Percentiles rank a stretch among this genome's conserved stretches.
phyloP scores from a whole-genome alignment of 2,329 filamentous ascomycete genomes.

The Phyllosticta paracitricarpa region DNA sequence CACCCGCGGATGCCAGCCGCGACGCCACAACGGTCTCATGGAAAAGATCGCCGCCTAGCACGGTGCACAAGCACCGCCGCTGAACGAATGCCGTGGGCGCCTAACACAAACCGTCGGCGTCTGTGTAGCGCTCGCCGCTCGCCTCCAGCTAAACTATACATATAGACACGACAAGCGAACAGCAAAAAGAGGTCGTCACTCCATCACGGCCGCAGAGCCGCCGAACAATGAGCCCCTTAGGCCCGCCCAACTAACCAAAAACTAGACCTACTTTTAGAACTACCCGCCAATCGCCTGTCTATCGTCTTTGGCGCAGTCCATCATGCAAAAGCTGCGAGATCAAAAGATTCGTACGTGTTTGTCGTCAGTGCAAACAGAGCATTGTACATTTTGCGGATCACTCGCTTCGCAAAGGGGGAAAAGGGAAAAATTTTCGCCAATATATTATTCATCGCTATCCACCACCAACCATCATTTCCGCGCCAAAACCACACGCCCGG shows the following conservation, averaged over 20 bases:
- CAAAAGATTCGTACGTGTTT: too few relatives aligned
- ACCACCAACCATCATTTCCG: not conserved
- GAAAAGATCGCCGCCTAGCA: not conserved
- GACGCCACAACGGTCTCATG: not conserved
- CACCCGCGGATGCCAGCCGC: not conserved
- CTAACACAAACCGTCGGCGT: not conserved
- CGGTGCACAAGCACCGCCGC: not conserved
- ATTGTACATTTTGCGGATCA: not conserved
- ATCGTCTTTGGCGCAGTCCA: not conserved
- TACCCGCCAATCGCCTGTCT: not conserved
- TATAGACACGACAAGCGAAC: not conserved
- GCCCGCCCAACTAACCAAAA: not conserved
- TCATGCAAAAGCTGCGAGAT: not conserved
- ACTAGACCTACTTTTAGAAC: not conserved
- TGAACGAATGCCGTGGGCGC: not conserved
- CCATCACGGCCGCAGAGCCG: not conserved
- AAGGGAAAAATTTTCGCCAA: not conserved
- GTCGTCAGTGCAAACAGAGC: too few relatives aligned
- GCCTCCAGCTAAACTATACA: not conserved
- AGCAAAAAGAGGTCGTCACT: too few relatives aligned
- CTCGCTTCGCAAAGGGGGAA: not conserved
- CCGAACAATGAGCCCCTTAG: not conserved
- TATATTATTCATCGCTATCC: not conserved
- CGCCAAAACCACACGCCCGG: not conserved
- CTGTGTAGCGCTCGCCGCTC: not conserved